Evolutionary conservation across 768 basidiomycete genomes (phyloP).

Genomic region (Phanerochaete sordida): DNA sequence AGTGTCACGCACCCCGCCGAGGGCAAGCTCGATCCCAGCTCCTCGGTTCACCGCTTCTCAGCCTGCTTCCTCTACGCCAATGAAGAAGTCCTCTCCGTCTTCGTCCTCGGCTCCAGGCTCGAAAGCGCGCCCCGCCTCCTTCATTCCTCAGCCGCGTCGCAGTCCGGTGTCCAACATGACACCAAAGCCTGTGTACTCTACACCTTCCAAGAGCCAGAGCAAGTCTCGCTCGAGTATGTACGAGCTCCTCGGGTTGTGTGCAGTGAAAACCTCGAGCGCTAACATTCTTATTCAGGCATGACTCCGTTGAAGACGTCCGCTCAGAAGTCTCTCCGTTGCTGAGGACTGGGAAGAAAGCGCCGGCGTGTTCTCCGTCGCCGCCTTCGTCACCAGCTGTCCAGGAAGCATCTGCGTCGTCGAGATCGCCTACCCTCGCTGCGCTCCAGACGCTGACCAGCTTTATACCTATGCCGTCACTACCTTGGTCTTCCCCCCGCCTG

Average conservation of each 20-base stretch:
- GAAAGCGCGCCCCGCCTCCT: conserved; percentile 32
- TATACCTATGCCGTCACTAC: conserved; percentile 47
- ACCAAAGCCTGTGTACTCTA: conserved; percentile 10
- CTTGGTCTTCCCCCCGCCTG: conserved; percentile 11
- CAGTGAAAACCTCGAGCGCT: neutral
- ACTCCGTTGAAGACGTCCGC: neutral
- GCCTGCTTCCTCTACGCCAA: conserved; percentile 36
- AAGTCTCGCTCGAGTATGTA: conserved; percentile 24
- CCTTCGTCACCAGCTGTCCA: conserved; percentile 20
- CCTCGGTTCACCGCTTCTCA: conserved; percentile 20
- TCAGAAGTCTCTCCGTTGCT: neutral
- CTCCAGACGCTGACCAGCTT: conserved; percentile 61
- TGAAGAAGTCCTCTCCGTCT: conserved; percentile 50
- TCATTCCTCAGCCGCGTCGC: conserved; percentile 27
- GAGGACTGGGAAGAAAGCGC: conserved; percentile 18
- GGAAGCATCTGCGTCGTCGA: conserved; percentile 41
- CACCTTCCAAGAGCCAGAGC: conserved; percentile 20
- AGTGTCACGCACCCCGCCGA: conserved; percentile 28
- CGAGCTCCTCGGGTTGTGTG: conserved; percentile 10
- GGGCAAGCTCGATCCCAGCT: conserved; percentile 25
- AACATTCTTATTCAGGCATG: neutral
- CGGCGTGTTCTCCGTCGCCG: conserved; percentile 13
- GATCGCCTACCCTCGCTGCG: conserved; percentile 50
- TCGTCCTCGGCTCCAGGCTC: conserved; percentile 39
- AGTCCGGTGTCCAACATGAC: conserved; percentile 10